Percentiles rank a stretch among this genome's conserved stretches.
Evolutionary conservation across 768 basidiomycete genomes (phyloP).

Genomic region (Hypsizygus marmoreus): DNA sequence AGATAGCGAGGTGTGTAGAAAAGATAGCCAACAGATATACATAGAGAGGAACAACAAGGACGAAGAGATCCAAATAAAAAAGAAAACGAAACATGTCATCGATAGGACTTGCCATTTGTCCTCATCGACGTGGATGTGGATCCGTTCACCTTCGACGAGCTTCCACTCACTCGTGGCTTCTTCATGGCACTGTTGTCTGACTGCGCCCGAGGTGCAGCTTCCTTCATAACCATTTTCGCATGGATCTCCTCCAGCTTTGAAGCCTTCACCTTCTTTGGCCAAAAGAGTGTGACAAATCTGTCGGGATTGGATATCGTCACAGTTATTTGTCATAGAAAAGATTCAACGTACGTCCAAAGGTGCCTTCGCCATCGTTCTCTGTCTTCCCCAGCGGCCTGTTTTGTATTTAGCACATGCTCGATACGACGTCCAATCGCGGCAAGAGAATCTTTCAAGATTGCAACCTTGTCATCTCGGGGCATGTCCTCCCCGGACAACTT

Average conservation of each 20-base stretch:
- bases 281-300: constrained; percentile 94
- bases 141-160: constrained; percentile 53
- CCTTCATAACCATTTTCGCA: constrained; percentile 93
- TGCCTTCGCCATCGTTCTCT: constrained; percentile 87
- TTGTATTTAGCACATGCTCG: constrained; percentile 75
- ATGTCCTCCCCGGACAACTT: constrained; percentile 93
- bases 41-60: constrained; percentile 21
- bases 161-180: constrained; percentile 58
- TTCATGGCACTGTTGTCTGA: constrained; percentile 52
- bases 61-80: constrained; percentile 12
- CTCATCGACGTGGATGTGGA: constrained; percentile 46
- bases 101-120: constrained; percentile 63
- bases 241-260: constrained; percentile 94
- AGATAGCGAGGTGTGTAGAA: constrained; percentile 22
- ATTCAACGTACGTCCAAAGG: constrained; percentile 88
- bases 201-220: constrained; percentile 63
- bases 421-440: constrained; percentile 93
- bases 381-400: constrained; percentile 80
- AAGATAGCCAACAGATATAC: constrained; percentile 18
- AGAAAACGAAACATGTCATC: constrained; percentile 38
- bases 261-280: constrained; percentile 97
- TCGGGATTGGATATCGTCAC: constrained; percentile 1
- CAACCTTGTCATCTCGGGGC: constrained; percentile 94
- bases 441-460: constrained; percentile 92
- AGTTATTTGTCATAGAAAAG: too few species aligned